Percentiles rank a stretch among this genome's conserved stretches.
phyloP scores from a whole-genome alignment of 2,329 filamentous ascomycete genomes.

The Elsinoe australis region DNA sequence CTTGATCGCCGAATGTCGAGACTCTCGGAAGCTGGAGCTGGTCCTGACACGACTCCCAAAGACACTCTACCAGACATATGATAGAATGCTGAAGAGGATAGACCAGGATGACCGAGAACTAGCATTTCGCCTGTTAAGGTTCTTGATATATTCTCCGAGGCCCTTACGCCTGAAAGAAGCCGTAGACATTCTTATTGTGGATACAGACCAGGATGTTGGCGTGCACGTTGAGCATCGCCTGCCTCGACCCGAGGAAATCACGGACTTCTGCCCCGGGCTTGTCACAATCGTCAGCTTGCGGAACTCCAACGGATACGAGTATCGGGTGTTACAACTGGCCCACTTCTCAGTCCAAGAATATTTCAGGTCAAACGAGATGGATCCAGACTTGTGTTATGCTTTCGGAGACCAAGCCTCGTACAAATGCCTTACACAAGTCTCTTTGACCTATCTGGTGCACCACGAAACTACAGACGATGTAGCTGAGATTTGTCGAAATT shows the following conservation, averaged over 20 bases:
- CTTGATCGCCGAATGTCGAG: background rate
- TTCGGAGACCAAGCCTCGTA: background rate
- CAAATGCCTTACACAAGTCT: background rate
- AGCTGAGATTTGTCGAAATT: too few species aligned
- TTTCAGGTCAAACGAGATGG: background rate
- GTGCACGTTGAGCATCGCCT: background rate
- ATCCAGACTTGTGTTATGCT: background rate
- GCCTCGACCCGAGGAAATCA: background rate
- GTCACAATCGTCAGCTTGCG: background rate
- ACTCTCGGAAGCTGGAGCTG: background rate
- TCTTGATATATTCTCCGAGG: background rate
- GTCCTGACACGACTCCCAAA: background rate
- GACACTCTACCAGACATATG: background rate
- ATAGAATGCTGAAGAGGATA: background rate
- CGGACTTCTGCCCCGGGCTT: background rate
- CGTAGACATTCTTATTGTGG: background rate
- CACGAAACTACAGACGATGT: too few species aligned
- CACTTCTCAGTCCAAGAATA: slow-evolving; percentile 1
- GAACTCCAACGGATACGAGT: too few species aligned
- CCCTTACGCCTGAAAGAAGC: background rate
- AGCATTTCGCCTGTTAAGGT: background rate
- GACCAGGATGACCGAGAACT: background rate
- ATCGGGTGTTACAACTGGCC: background rate
- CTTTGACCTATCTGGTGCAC: background rate
- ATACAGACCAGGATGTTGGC: background rate